Conservation (phyloP, 2,329 filamentous ascomycete genomes). For the Ascocoryne sarcoides region DNA sequence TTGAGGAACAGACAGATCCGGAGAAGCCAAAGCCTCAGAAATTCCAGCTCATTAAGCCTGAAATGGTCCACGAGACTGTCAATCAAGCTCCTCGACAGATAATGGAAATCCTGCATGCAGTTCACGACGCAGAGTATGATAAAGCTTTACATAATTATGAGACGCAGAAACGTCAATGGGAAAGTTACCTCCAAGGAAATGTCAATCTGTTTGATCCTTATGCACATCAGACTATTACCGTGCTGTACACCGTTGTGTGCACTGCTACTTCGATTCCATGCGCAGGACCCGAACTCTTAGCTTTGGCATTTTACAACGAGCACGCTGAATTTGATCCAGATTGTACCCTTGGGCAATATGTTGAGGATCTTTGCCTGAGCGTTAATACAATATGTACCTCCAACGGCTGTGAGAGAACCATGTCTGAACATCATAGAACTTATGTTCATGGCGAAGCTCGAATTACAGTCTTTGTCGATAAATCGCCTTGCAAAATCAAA, state of each 20-base stretch:
- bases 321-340: conserved; percentile 70
- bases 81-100: conserved; percentile 76
- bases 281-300: conserved; percentile 80
- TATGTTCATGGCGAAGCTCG: conserved; percentile 96
- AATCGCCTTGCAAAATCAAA: conserved; percentile 56
- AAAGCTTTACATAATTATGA: conserved; percentile 89
- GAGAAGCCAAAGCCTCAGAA: conserved; percentile 59
- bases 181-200: conserved; percentile 84
- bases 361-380: conserved; percentile 76
- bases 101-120: conserved; percentile 86
- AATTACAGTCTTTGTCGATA: conserved; percentile 83
- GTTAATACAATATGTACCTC: conserved; percentile 71
- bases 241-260: conserved; percentile 88
- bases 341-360: conserved; percentile 88
- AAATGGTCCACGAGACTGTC: conserved; percentile 84
- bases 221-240: conserved; percentile 91
- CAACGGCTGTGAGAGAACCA: conserved; percentile 77
- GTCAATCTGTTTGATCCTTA: conserved; percentile 88
- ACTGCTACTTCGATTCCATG: conserved; percentile 91
- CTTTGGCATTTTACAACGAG: conserved; percentile 89
- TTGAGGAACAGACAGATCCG: conserved; percentile 44
- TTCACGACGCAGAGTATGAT: conserved; percentile 94
- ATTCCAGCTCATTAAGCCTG: conserved; percentile 86
- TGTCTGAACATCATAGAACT: conserved; percentile 89
- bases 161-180: conserved; percentile 93